Base-by-base conservation (phyloP, 768 basidiomycete species). In the Pleurotus cornucopiae region DNA sequence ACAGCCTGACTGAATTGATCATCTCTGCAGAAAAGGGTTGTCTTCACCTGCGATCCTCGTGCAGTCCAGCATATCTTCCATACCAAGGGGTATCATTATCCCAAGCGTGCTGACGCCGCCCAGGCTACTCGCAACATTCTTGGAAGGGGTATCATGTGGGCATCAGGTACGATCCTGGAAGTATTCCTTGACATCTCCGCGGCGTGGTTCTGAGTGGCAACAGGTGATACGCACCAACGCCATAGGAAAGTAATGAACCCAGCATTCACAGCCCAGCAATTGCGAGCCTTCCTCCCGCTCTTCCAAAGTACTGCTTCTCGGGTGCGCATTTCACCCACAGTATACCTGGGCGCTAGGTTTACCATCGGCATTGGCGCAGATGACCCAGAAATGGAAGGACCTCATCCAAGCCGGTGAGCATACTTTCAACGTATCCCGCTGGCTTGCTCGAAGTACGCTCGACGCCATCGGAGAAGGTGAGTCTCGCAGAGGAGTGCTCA, bases 391-490 rank as follows among this genome's bases (percentile, higher is more conserved):
- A 58, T 69, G 68, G 69, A 68, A 64, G 34, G 69, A 70, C 30
- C 54, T 63, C 23, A 54, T 71, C 7, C 46, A 55, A 16, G 54
- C 49, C 12, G 53, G 55, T 25, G 6, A 57, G 0, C 52, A 60
- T 2, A 60, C 65, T 18, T 44, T 73, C 21, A 63, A 72, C 34
- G 57, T 73, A 1, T 62, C 64, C 14, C 46, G 59, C 13, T 67
- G 67, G 64, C 58, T 73, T 4, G 65, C 67, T 11, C 63, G 69
- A 2, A 69, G 71, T 0, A 74, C 74, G 2, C 60, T 75, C 26
- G 73, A 75, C 52, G 71, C 68, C 16, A 72, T 73, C 20, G 73
- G 73, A 0, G 67, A 72, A 62, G 68, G 74, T 74, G 52, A 26
- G 62, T 21, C 6, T 16, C 18, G 6, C 12, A 6, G 7, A 6